Conservation (phyloP, 257 asterid genomes). For the Solanum piurae region DNA sequence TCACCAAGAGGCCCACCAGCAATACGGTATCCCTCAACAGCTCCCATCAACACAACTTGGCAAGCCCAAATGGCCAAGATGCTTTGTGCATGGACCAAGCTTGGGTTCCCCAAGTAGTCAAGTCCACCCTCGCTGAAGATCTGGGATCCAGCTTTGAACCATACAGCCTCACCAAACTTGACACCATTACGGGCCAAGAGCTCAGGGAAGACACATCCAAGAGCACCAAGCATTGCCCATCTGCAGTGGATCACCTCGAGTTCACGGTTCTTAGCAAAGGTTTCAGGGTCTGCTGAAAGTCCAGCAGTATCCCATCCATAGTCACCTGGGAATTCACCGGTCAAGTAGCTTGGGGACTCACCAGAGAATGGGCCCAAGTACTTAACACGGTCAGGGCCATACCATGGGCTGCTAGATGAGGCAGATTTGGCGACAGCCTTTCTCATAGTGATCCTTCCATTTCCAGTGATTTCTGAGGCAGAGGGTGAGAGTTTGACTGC, state of each 20-base stretch:
- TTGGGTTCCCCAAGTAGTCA: background rate
- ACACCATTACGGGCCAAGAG: background rate
- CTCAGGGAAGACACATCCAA: background rate
- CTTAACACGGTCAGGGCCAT: constrained; percentile 57
- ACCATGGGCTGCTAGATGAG: constrained; percentile 52
- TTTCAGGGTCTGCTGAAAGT: constrained; percentile 42
- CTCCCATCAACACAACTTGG: background rate
- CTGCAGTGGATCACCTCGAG: background rate
- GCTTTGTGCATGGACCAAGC: background rate
- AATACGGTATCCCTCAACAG: background rate
- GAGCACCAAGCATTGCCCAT: background rate
- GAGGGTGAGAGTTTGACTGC: constrained; percentile 5
- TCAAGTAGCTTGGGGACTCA: constrained; percentile 58
- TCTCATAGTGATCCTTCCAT: constrained; percentile 9
- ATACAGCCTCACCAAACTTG: background rate
- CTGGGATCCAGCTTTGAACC: background rate
- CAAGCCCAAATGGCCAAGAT: background rate
- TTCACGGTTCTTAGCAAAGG: background rate
- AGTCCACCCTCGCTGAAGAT: background rate
- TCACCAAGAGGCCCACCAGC: background rate
- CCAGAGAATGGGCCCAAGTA: constrained; percentile 63
- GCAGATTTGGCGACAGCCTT: constrained; percentile 1
- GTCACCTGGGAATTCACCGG: constrained; percentile 62
- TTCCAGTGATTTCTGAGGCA: background rate
- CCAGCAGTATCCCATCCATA: constrained; percentile 67